Percentiles rank a stretch among this genome's conserved stretches.
Conservation (phyloP, 1,284 basidiomycete genomes). For the Pseudozyma thailandica region DNA sequence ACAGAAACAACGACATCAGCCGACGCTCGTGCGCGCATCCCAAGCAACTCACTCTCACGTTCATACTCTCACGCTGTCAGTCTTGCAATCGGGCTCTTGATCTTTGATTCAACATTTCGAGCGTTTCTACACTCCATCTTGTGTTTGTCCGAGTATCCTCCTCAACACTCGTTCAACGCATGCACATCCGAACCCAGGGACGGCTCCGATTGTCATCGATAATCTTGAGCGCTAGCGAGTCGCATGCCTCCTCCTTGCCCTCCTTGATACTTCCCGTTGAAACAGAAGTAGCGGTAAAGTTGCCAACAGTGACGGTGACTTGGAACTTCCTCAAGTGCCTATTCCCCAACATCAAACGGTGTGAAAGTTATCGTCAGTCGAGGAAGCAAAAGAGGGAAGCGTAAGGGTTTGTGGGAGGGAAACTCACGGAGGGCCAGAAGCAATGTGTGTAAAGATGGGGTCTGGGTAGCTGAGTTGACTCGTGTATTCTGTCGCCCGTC, state of each 20-base stretch:
- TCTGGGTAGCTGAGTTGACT: background rate
- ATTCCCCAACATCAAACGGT: background rate
- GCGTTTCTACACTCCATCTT: no score
- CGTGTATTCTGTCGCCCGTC: no score
- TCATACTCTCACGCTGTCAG: no score
- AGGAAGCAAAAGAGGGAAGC: background rate
- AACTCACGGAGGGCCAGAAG: constrained; percentile 21
- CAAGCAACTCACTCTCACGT: no score
- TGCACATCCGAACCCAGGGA: no score
- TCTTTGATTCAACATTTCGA: no score
- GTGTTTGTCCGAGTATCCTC: no score
- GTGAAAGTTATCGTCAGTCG: no score
- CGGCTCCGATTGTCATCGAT: constrained; percentile 9
- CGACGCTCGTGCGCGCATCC: no score
- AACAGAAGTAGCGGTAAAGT: background rate
- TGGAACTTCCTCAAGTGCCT: constrained; percentile 19
- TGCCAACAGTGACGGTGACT: constrained; percentile 12
- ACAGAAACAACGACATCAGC: no score
- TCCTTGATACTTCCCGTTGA: constrained; percentile 23
- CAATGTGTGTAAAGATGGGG: constrained; percentile 11
- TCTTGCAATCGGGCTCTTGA: no score
- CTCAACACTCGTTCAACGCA: no score
- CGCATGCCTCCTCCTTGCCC: constrained; percentile 24
- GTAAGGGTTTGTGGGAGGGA: background rate
- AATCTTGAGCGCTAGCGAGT: background rate